Conservation (phyloP, 2,329 filamentous ascomycete genomes). For the Penicillium sp. region DNA sequence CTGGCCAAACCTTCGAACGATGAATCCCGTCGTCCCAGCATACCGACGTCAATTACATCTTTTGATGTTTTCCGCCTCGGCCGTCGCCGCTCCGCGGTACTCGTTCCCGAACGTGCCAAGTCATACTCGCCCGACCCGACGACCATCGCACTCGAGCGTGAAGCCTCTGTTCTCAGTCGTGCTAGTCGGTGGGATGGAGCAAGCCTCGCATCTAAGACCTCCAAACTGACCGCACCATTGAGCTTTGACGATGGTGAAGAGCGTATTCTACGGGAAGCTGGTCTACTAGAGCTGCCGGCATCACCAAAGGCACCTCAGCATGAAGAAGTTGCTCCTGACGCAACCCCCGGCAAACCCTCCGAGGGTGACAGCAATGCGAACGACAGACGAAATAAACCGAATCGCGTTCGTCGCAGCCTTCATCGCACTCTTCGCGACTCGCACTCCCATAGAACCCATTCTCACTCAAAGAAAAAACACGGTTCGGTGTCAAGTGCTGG, state of each 20-base stretch:
- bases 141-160: slow-evolving; percentile 32
- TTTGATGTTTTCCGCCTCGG: slow-evolving; percentile 29
- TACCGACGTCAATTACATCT: slow-evolving; percentile 33
- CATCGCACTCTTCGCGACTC: slow-evolving; percentile 86
- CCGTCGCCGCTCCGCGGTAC: slow-evolving; percentile 29
- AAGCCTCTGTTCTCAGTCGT: slow-evolving; percentile 40
- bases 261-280: slow-evolving; percentile 63
- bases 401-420: slow-evolving; percentile 74
- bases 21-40: slow-evolving; percentile 33
- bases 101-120: slow-evolving; percentile 28
- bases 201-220: slow-evolving; percentile 34
- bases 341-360: slow-evolving; percentile 43
- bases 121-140: slow-evolving; percentile 25
- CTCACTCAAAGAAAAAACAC: slow-evolving; percentile 71
- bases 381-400: slow-evolving; percentile 53
- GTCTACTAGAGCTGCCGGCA: slow-evolving; percentile 54
- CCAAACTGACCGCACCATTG: slow-evolving; percentile 34
- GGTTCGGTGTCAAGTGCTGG: slow-evolving; percentile 63
- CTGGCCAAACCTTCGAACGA: slow-evolving; percentile 24
- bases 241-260: slow-evolving; percentile 63
- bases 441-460: slow-evolving; percentile 57
- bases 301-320: slow-evolving; percentile 43
- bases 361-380: slow-evolving; percentile 40
- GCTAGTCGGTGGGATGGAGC: slow-evolving; percentile 36
- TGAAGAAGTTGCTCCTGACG: slow-evolving; percentile 41